Base-by-base conservation (phyloP, 2,329 filamentous ascomycete species). In the Colletotrichum limetticola region DNA sequence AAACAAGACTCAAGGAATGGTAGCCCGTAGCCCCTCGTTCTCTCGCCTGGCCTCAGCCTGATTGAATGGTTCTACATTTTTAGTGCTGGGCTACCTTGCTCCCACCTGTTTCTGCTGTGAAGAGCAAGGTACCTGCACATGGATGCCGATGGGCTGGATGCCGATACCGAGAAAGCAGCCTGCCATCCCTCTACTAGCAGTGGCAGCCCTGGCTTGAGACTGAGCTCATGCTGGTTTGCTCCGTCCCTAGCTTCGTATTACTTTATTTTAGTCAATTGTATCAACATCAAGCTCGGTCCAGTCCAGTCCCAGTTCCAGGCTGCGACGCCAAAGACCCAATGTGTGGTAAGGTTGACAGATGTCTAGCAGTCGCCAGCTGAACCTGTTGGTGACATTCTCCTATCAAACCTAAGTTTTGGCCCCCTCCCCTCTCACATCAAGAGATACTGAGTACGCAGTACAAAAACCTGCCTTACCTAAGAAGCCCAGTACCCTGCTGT, bases 1-100 rank as follows among this genome's bases (percentile, higher is more conserved):
- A 70, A 69, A 37, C 28, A 30, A n/a, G 55, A 55, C 42, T 32
- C 35, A 14, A 60, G 55, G 55, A 65, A 69, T 30, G 53, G 30
- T 35, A 69, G 66, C 66, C 65, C 69, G 30, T 35, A 69, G 66
- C 66, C 65, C 69, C 69, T 72, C 70, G 62, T 26, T 63, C 22
- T 56, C 52, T 65, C 60, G 65, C 52, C 26, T 70, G 12, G 55
- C 60, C 59, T 72, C 70, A 72, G 70, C 66, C 66, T 72, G 69
- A 49, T 65, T 56, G 70, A 72, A 63, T 63, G 42, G 19, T n/a
- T 56, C 14, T 30, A 56, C 53, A 56, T 30, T 26, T 56, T 56
- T 26, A 56, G 53, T 56, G 24, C 46, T 24, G 52, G 60, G 57
- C 66, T 58, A 69, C 59, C 70, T 63, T 60, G 59, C 14, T 53